These are phyloP conservation scores for Bruguiera parviflora DNA, from an alignment of 345 rosid genomes.

Conservation along the genomic window DNA sequence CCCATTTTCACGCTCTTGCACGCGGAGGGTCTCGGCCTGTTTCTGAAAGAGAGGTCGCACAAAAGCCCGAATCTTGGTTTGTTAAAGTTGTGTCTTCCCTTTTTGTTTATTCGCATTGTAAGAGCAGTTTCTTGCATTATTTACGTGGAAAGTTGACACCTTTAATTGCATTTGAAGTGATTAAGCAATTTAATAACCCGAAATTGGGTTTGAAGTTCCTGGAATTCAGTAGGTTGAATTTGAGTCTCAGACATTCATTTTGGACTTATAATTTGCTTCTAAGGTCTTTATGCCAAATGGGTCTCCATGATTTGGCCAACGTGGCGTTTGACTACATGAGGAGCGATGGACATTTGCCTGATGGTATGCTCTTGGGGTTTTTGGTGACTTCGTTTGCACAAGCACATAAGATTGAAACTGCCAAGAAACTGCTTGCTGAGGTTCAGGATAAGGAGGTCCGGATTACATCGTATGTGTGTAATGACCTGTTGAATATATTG, in stretches of 20 bases:
- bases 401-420: constrained; percentile 43
- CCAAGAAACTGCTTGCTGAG: constrained; percentile 50
- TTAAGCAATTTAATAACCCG: constrained; percentile 53
- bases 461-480: constrained; percentile 35
- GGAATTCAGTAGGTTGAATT: constrained; percentile 59
- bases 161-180: constrained; percentile 57
- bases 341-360: constrained; percentile 59
- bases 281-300: constrained; percentile 57
- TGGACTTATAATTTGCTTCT: constrained; percentile 56
- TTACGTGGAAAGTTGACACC: constrained; percentile 57
- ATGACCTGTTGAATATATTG: constrained; percentile 52
- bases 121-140: constrained; percentile 46
- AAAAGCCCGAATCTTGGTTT: constrained; percentile 59
- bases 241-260: constrained; percentile 47
- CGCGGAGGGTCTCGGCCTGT: constrained; percentile 47
- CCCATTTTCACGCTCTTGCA: constrained; percentile 40
- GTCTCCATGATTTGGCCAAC: constrained; percentile 49
- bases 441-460: constrained; percentile 33
- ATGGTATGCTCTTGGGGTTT: constrained; percentile 41
- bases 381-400: constrained; percentile 45
- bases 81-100: constrained; percentile 67
- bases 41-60: constrained; percentile 25
- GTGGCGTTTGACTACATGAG: constrained; percentile 56
- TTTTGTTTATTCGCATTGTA: constrained; percentile 40
- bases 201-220: constrained; percentile 55